A percentile compares a stretch with the other conserved stretches of the same genome.
phyloP scores from a whole-genome alignment of 2,329 filamentous ascomycete genomes.

The Coniochaeta sp. region DNA sequence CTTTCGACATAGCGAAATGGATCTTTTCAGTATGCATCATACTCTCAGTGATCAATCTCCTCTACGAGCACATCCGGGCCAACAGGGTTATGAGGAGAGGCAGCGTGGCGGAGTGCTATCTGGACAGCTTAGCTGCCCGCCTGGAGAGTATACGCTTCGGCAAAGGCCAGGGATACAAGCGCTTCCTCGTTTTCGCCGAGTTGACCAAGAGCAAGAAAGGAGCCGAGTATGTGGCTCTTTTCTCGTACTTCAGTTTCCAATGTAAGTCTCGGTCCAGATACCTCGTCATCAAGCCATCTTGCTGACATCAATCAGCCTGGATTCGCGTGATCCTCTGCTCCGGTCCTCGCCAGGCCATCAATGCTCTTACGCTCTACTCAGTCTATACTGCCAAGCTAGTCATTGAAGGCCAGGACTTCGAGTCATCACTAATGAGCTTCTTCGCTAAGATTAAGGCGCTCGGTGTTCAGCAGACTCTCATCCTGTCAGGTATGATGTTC shows the following conservation, averaged over 20 bases:
- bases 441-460: constrained; percentile 74
- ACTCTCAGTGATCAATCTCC: constrained; percentile 75
- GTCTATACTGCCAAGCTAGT: constrained; percentile 71
- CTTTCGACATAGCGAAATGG: constrained; percentile 78
- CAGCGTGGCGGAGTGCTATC: constrained; percentile 83
- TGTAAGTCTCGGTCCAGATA: constrained; percentile 31
- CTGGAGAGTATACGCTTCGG: constrained; percentile 76
- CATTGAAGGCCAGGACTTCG: constrained; percentile 46
- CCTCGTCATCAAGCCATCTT: neutral
- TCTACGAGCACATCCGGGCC: constrained; percentile 73
- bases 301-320: constrained; percentile 51
- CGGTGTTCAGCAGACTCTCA: constrained; percentile 69
- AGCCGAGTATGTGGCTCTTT: constrained; percentile 81
- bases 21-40: constrained; percentile 93
- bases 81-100: constrained; percentile 74
- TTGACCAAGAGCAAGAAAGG: constrained; percentile 89
- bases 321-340: constrained; percentile 85
- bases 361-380: constrained; percentile 79
- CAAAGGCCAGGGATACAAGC: constrained; percentile 69
- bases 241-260: constrained; percentile 76
- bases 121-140: constrained; percentile 79
- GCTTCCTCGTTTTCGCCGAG: constrained; percentile 88
- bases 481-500: constrained; percentile 87
- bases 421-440: constrained; percentile 63
- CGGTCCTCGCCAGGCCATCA: constrained; percentile 85